phyloP scores from a whole-genome alignment of 805 yeast species.

The Barnettozyma salicaria region DNA sequence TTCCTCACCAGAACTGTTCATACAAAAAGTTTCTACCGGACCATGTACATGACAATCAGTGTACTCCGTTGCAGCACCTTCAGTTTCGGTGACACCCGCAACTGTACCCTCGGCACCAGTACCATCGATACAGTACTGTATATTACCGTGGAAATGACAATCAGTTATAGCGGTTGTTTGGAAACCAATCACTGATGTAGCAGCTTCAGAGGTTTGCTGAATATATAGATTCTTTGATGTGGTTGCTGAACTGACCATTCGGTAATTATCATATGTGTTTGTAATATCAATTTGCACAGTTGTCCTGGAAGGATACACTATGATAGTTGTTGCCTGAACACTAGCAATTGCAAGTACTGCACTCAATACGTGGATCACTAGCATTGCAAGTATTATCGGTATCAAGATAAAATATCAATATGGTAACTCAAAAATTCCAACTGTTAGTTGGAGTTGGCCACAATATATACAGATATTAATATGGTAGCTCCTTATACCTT shows the following conservation, averaged over 20 bases:
- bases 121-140: conserved; percentile 15
- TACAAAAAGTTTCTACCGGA: conserved; percentile 16
- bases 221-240: conserved; percentile 3
- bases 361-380: no score
- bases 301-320: neutral
- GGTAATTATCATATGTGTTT: no score
- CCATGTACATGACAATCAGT: conserved; percentile 18
- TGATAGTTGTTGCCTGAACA: neutral
- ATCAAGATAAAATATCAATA: no score
- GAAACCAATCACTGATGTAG: conserved; percentile 1
- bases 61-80: conserved; percentile 8
- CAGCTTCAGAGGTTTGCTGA: neutral
- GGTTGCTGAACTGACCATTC: no score
- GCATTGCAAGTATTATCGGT: no score
- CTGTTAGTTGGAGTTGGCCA: no score
- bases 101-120: conserved; percentile 15
- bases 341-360: neutral
- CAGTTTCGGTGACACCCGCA: conserved; percentile 11
- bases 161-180: conserved; percentile 17
- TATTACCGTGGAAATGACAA: conserved; percentile 17
- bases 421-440: no score
- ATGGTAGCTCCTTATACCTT: no score
- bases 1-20: conserved; percentile 15
- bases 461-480: no score
- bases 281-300: no score